phyloP scores from a whole-genome alignment of 768 basidiomycete species.

The Gymnopilus dilepis region DNA sequence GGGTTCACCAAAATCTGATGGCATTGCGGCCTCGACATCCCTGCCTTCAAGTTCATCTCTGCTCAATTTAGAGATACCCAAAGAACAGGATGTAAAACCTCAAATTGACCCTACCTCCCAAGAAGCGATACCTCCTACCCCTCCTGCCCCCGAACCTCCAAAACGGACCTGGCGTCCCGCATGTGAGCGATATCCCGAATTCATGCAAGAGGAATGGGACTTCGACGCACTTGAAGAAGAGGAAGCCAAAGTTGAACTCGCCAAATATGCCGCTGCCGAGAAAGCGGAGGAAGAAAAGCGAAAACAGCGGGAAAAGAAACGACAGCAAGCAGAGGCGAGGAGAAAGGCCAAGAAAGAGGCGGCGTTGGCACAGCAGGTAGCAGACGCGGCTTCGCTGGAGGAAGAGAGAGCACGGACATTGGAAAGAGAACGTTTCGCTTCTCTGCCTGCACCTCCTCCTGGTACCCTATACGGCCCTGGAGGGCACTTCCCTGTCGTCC shows the following conservation, averaged over 20 bases:
- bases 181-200: conserved; percentile 85
- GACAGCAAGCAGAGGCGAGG: conserved; percentile 56
- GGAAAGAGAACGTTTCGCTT: conserved; percentile 12
- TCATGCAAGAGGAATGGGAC: conserved; percentile 80
- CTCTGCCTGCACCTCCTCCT: background rate
- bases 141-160: background rate
- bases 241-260: conserved; percentile 56
- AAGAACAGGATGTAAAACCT: conserved; percentile 11
- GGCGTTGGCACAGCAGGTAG: conserved; percentile 29
- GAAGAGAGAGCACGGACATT: conserved; percentile 18
- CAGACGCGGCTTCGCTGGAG: conserved; percentile 23
- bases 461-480: conserved; percentile 18
- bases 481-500: conserved; percentile 7
- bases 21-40: background rate
- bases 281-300: conserved; percentile 55
- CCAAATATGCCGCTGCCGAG: conserved; percentile 41
- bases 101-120: conserved; percentile 22
- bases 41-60: background rate
- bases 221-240: conserved; percentile 81
- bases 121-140: conserved; percentile 12
- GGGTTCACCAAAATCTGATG: background rate
- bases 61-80: background rate
- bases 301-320: conserved; percentile 52
- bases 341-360: conserved; percentile 48
- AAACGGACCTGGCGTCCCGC: conserved; percentile 77